Evolutionary conservation across 2,329 filamentous ascomycete genomes (phyloP).

Genomic region (Neofusicoccum laricinum): DNA sequence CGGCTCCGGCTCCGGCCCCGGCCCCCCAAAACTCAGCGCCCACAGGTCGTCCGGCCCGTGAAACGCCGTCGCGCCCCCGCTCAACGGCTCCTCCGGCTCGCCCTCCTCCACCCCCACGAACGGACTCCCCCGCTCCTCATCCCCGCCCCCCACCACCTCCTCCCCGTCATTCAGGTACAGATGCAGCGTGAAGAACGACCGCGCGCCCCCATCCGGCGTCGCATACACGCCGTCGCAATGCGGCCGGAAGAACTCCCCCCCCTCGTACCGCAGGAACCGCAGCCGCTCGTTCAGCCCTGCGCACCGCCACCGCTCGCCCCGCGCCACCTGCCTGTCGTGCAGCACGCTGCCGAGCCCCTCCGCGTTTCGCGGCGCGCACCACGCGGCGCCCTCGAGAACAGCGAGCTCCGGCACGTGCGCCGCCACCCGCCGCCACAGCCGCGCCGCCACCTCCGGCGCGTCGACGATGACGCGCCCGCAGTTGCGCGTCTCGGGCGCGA

Average conservation of each 20-base stretch:
- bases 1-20: neutral
- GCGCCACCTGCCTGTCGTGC: slow-evolving; percentile 25
- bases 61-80: slow-evolving; percentile 57
- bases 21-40: neutral
- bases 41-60: slow-evolving; percentile 23
- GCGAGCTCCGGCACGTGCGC: slow-evolving; percentile 45
- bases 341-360: neutral
- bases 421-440: slow-evolving; percentile 59
- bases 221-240: slow-evolving; percentile 67
- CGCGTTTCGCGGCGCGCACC: neutral
- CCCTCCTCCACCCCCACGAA: slow-evolving; percentile 19
- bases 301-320: slow-evolving; percentile 37
- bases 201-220: slow-evolving; percentile 52
- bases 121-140: neutral
- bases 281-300: slow-evolving; percentile 67
- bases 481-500: slow-evolving; percentile 60
- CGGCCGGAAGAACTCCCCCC: slow-evolving; percentile 70
- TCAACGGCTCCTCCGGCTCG: slow-evolving; percentile 33
- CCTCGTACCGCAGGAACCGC: slow-evolving; percentile 70
- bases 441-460: slow-evolving; percentile 57
- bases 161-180: slow-evolving; percentile 52
- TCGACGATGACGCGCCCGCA: slow-evolving; percentile 80
- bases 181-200: slow-evolving; percentile 55
- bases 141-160: slow-evolving; percentile 16
- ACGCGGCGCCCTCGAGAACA: slow-evolving; percentile 29